A percentile compares a stretch with the other conserved stretches of the same genome.
These are phyloP conservation scores for Trapa bicornis DNA, from an alignment of 345 rosid species.

Conservation along the genomic window DNA sequence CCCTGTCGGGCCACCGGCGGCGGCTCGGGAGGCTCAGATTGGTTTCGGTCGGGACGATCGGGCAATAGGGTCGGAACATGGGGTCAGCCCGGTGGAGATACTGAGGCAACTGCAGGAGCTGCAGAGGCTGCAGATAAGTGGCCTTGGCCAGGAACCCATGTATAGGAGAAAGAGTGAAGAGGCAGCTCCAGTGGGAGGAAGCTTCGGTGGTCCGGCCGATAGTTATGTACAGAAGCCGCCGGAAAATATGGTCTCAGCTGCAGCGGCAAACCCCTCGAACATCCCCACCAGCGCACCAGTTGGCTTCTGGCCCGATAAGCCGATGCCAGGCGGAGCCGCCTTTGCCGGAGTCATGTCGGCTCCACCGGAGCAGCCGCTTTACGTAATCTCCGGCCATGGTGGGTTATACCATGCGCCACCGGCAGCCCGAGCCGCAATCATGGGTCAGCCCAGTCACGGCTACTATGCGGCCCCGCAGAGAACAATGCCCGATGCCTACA, in stretches of 20 bases:
- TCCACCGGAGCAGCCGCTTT: slow-evolving; percentile 44
- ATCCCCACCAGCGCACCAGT: slow-evolving; percentile 19
- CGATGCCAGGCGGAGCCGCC: slow-evolving; percentile 32
- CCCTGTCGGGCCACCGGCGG: not conserved
- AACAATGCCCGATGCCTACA: slow-evolving; percentile 50
- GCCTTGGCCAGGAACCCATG: slow-evolving; percentile 31
- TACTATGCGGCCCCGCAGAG: slow-evolving; percentile 56
- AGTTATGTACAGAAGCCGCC: slow-evolving; percentile 30
- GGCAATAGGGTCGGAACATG: slow-evolving; percentile 34
- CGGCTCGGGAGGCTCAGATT: slow-evolving; percentile 17
- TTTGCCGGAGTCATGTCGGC: slow-evolving; percentile 31
- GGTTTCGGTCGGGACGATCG: slow-evolving; percentile 23
- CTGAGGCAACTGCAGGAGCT: slow-evolving; percentile 56
- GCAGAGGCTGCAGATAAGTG: slow-evolving; percentile 69
- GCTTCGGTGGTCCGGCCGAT: slow-evolving; percentile 28
- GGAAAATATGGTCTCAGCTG: slow-evolving; percentile 24
- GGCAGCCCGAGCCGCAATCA: slow-evolving; percentile 29
- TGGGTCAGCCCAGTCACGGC: slow-evolving; percentile 48
- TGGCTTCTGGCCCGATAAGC: slow-evolving; percentile 53
- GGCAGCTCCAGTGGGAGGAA: slow-evolving; percentile 13
- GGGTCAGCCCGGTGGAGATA: slow-evolving; percentile 31
- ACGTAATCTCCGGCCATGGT: slow-evolving; percentile 41
- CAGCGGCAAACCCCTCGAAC: slow-evolving; percentile 15
- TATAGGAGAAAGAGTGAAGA: slow-evolving; percentile 41
- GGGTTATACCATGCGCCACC: slow-evolving; percentile 30